Base-by-base conservation (phyloP, 2,329 filamentous ascomycete species). In the Dactylellina cionopaga region DNA sequence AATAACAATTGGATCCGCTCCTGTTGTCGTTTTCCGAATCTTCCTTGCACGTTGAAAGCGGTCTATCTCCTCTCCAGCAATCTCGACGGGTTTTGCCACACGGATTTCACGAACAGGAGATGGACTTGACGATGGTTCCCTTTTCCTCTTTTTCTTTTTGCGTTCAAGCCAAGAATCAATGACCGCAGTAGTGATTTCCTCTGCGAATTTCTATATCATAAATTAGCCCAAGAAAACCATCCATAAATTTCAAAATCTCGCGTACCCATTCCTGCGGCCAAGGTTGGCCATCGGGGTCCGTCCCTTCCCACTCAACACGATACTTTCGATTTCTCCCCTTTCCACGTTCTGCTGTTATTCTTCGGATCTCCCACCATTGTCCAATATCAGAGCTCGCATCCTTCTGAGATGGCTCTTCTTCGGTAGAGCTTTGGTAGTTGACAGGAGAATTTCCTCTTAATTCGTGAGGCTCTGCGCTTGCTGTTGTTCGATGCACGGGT, bases 251-350 rank as follows among this genome's bases (percentile, higher is more conserved):
- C n/a, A n/a, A n/a, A n/a, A n/a, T n/a, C n/a, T n/a, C n/a, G n/a
- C 68, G 19, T 13, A 72, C 68, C 68, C 68, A 72, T 17, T 72
- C 68, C 3, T 41, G 58, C 2, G 68, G 68, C 68, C 68, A 72
- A n/a, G 59, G 68, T 22, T 65, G 35, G 9, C 59, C 59, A 29
- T 44, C 29, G 7, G 47, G 37, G 15, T 72, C 59, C 9, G 47
- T 54, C 15, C 68, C 68, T 5, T 58, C 59, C 59, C 59, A 72
- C 49, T 72, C 59, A 2, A 72, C 46, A 5, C 29, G 25, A 52
- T 64, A 72, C 15, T 55, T 43, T 24, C 55, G 59, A 24, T 54
- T 64, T 5, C 41, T 29, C 9, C 58, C 62, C 17, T n/a, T 54
- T 3, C 68, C 35, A 11, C 44, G 19, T 22, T 72, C 68, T 9